Conservation (phyloP, 352 stramenopile species). For the Pythium oligandrum region DNA sequence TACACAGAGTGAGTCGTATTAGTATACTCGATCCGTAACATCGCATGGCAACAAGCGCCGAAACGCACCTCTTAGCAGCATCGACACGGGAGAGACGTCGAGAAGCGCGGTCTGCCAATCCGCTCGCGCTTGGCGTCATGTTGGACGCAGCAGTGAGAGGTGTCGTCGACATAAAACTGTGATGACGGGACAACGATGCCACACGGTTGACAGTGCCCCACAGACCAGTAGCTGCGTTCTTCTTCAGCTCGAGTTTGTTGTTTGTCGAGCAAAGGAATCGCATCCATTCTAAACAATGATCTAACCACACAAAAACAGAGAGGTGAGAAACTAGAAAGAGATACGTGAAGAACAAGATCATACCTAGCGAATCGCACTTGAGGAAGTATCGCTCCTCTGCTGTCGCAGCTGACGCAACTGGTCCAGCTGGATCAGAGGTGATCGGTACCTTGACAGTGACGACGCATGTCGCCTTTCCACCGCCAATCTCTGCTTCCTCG, state of each 20-base stretch:
- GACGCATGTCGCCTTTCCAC: conserved; percentile 52
- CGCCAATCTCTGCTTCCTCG: conserved; percentile 55
- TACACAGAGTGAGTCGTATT: conserved; percentile 6
- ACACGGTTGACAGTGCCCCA: conserved; percentile 87
- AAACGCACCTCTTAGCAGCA: conserved; percentile 68
- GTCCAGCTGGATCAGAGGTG: background rate
- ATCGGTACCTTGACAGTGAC: conserved; percentile 34
- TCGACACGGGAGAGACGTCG: conserved; percentile 70
- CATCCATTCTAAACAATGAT: conserved; percentile 88
- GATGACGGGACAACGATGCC: conserved; percentile 75
- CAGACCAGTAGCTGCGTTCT: conserved; percentile 77
- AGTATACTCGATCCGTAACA: background rate
- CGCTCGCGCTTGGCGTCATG: conserved; percentile 6
- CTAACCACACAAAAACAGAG: conserved; percentile 18
- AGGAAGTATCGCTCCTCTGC: conserved; percentile 59
- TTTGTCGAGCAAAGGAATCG: conserved; percentile 79
- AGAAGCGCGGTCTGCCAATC: conserved; percentile 20
- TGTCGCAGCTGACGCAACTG: background rate
- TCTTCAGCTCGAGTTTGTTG: conserved; percentile 85
- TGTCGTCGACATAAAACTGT: conserved; percentile 74
- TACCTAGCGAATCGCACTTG: conserved; percentile 80
- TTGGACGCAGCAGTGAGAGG: conserved; percentile 26
- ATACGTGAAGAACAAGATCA: conserved; percentile 6
- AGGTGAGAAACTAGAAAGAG: background rate
- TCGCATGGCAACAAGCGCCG: background rate